Evolutionary conservation across 495 filamentous ascomycete genomes (phyloP), one percentile per base, ranked within the genome.

Genomic region (Podospora bellae-mahoneyi): DNA sequence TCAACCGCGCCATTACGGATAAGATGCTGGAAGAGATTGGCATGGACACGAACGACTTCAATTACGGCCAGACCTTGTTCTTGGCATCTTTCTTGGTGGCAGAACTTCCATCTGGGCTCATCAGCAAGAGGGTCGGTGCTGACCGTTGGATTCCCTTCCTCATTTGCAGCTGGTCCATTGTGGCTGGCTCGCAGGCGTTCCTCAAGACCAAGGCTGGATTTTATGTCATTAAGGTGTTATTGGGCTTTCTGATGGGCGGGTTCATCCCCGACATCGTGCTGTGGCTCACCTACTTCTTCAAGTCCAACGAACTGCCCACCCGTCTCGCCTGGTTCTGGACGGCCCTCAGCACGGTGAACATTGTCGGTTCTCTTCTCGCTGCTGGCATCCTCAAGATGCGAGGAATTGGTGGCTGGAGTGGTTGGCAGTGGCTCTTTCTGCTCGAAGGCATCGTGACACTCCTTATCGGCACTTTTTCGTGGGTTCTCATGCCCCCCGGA

Each of bases 401-500:
- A 5, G 85, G 84, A 7, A 73, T 84, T 44, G 72, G 75, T 39
- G 82, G 82, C 20, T 78, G 80, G 75, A 70, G 71, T 16, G 85
- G 84, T 4, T 87, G 84, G 85, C 78, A 75, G 60, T 84, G 80
- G 81, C 66, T 84, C 65, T 88, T 87, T 72, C 74, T 86, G 1
- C 77, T 89, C 44, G 85, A 87, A 71, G 87, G 86, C 2, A 55
- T 82, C 4, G 73, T 89, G 19, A 88, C 85, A 2, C 69, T 84
- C 4, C 1, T 81, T 4, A 79, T 89, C 60, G 86, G 87, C 9
- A 67, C 86, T 5, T 72, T 79, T 2, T 83, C 85, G 1, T 87
- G 79, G 73, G 78, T 82, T 39, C 75, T 84, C 48, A 86, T 90
- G 82, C 86, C 87, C 0, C 78, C 73, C 16, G 76, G 78, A 0